Base-by-base conservation (phyloP, 1,139 yeast genomes). In the Sugiyamaella xylanicola region DNA sequence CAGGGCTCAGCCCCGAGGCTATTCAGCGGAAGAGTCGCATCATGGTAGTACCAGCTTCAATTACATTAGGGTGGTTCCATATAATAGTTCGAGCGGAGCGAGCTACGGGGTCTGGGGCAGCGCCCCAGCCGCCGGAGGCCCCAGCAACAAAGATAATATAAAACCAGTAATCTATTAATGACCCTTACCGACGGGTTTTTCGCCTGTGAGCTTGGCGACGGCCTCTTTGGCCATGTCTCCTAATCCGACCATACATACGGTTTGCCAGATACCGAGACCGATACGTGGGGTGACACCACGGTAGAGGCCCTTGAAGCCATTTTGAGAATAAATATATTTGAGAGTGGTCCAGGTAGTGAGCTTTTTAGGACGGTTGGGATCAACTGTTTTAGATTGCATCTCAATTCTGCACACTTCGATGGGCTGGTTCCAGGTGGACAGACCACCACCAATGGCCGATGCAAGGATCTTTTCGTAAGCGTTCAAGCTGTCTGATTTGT, bases 351-450 rank as follows among this genome's bases (percentile, higher is more conserved):
- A 72, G 45, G 93, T 96, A 54, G 87, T 83, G 72, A 93, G 80
- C 62, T 92, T 91, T 77, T 88, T 86, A 57, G 98, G 99, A 75
- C 98, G 87, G 72, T 90, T 90, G 63, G 98, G 97, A 74, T 93
- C 98, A 52, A 74, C 77, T 19, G 95, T 91, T 76, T 87, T 87
- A 58, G 95, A 86, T 76, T 93, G 99, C 98, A 93, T 92, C 76
- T 93, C 99, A 32, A 93, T 96, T 74, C 99, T 84, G 63, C 91
- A 87, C 58, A 93, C 98, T 76, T 93, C 99, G 68, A 93, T 91
- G 43, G 99, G 99, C 75, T 93, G 99, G 75, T 93, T 93, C 98
- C 99, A 93, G 19, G 98, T 97, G 61, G 95, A 85, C 62, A 95
- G 81, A 62, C 97, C 97, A 76, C 99, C 99, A 81, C 98, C 99